Evolutionary conservation across 2,329 filamentous ascomycete genomes (phyloP).

Genomic region (Botrytis hyacinthi): DNA sequence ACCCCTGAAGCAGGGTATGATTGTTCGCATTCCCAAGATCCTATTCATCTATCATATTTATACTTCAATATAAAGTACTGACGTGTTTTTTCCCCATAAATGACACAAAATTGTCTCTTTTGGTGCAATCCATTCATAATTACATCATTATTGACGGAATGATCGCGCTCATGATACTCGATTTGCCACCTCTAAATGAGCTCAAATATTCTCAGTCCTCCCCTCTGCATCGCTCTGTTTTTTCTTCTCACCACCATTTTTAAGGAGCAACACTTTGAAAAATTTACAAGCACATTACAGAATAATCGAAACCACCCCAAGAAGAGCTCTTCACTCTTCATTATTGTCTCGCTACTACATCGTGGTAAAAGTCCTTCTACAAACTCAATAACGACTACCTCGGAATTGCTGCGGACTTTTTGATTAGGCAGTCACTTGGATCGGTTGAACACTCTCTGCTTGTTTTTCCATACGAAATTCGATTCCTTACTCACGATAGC

Average conservation of each 20-base stretch:
- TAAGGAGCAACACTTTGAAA: background rate
- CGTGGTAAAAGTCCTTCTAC: background rate
- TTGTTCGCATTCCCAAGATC: rapidly evolving
- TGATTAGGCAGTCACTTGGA: no score
- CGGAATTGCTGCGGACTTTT: no score
- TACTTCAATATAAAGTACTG: background rate
- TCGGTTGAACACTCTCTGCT: no score
- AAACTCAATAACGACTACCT: no score
- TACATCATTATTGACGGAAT: background rate
- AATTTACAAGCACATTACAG: background rate
- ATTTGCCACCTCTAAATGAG: background rate
- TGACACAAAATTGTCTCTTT: background rate
- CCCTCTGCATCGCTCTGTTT: no score
- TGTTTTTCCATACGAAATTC: no score
- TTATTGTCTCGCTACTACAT: background rate
- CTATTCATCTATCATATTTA: background rate
- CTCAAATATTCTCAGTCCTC: background rate
- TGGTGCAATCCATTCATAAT: background rate
- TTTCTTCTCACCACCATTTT: no score
- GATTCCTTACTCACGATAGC: no score
- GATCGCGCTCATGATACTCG: background rate
- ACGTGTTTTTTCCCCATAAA: rapidly evolving
- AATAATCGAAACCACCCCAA: background rate
- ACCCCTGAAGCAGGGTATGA: background rate
- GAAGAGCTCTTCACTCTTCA: background rate